phyloP scores from a whole-genome alignment of 2,329 filamentous ascomycete species.

The Lasiodiplodia gonubiensis region DNA sequence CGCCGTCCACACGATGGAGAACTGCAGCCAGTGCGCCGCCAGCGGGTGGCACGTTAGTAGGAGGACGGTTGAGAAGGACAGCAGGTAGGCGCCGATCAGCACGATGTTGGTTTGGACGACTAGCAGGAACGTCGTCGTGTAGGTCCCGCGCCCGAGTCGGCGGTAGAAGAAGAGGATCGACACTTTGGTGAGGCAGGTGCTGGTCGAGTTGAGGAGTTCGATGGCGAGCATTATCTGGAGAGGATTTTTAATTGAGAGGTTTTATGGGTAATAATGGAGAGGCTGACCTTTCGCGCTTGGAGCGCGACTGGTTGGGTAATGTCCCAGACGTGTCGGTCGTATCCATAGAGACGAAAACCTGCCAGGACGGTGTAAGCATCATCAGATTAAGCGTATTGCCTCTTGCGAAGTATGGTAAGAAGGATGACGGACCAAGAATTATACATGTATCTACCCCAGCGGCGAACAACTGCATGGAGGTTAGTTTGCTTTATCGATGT shows the following conservation, averaged over 20 bases:
- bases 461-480: background rate
- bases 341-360: slow-evolving; percentile 12
- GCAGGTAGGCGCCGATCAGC: slow-evolving; percentile 47
- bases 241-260: no score
- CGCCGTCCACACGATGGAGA: slow-evolving; percentile 34
- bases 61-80: slow-evolving; percentile 46
- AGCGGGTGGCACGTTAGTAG: slow-evolving; percentile 48
- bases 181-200: slow-evolving; percentile 40
- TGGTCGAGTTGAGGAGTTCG: slow-evolving; percentile 38
- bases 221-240: slow-evolving; percentile 34
- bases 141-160: slow-evolving; percentile 45
- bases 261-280: no score
- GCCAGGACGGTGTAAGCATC: background rate
- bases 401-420: no score
- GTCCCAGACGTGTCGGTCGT: slow-evolving; percentile 28
- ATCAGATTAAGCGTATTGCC: background rate
- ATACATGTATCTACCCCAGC: slow-evolving; percentile 6
- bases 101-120: slow-evolving; percentile 46
- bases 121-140: slow-evolving; percentile 45
- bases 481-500: background rate
- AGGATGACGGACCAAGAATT: background rate
- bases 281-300: slow-evolving; percentile 11
- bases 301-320: slow-evolving; percentile 9
- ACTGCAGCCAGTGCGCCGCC: slow-evolving; percentile 49
- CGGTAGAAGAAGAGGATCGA: slow-evolving; percentile 51